phyloP scores from a whole-genome alignment of 2,329 filamentous ascomycete genomes.

The Rhytidhysteron rufulum region DNA sequence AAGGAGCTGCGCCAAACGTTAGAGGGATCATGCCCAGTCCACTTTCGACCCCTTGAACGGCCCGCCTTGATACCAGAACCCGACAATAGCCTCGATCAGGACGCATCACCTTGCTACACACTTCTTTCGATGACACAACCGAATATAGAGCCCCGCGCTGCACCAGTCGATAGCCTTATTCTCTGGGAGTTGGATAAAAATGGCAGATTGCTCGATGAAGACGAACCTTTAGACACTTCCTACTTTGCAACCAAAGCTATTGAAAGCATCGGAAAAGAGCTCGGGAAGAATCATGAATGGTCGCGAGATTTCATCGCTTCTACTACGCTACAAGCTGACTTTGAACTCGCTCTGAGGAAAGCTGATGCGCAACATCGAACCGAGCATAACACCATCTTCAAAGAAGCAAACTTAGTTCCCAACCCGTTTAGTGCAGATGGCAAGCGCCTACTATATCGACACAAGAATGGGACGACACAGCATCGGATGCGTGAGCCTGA shows the following conservation, averaged over 20 bases:
- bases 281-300: conserved; percentile 24
- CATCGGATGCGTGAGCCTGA: conserved; percentile 2
- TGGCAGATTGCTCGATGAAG: conserved; percentile 22
- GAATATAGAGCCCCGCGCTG: no score
- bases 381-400: conserved; percentile 17
- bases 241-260: conserved; percentile 21
- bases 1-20: background rate
- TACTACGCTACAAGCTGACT: conserved; percentile 17
- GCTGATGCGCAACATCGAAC: conserved; percentile 18
- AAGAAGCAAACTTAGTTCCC: conserved; percentile 14
- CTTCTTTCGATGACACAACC: conserved; percentile 7
- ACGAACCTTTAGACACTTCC: conserved; percentile 21
- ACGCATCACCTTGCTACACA: conserved; percentile 7
- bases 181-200: conserved; percentile 26
- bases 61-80: background rate
- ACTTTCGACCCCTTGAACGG: background rate
- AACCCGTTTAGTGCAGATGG: conserved; percentile 19
- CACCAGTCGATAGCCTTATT: conserved; percentile 11
- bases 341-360: conserved; percentile 14
- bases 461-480: conserved; percentile 11
- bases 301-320: conserved; percentile 17
- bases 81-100: background rate
- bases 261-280: conserved; percentile 19
- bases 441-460: conserved; percentile 14
- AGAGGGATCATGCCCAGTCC: background rate